These are phyloP conservation scores for Trifolium subterraneum DNA, from an alignment of 306 rosid species.

Conservation along the genomic window DNA sequence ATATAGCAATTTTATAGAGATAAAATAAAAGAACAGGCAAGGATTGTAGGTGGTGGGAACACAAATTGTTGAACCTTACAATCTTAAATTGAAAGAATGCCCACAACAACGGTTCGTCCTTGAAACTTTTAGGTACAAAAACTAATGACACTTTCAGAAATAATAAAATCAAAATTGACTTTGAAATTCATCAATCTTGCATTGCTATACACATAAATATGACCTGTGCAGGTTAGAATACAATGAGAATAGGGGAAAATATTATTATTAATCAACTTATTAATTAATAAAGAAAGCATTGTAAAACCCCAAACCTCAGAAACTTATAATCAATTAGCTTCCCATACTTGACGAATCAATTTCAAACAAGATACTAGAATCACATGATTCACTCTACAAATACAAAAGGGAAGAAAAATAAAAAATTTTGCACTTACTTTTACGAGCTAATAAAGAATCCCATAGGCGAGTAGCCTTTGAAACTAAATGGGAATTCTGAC, in stretches of 20 bases:
- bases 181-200: not conserved
- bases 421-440: conserved; percentile 67
- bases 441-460: conserved; percentile 96
- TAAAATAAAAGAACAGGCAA: not conserved
- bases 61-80: conserved; percentile 10
- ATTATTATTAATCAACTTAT: not conserved
- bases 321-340: not conserved
- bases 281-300: conserved; percentile 5
- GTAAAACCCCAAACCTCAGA: not conserved
- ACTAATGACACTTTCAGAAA: conserved; percentile 20
- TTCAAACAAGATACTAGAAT: conserved; percentile 23
- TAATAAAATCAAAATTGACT: not conserved
- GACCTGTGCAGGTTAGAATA: not conserved
- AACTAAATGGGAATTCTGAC: conserved; percentile 98
- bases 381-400: conserved; percentile 21
- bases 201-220: not conserved
- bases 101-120: not conserved
- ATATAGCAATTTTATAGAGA: not conserved
- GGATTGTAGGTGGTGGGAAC: not conserved
- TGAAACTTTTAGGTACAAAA: conserved; percentile 6
- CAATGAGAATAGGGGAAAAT: conserved; percentile 10
- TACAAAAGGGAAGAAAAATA: conserved; percentile 1
- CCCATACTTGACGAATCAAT: not conserved
- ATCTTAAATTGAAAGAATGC: conserved; percentile 18
- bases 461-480: conserved; percentile 96